These are phyloP conservation scores for Hippophae rhamnoides DNA, from an alignment of 306 rosid genomes.

Conservation along the genomic window DNA sequence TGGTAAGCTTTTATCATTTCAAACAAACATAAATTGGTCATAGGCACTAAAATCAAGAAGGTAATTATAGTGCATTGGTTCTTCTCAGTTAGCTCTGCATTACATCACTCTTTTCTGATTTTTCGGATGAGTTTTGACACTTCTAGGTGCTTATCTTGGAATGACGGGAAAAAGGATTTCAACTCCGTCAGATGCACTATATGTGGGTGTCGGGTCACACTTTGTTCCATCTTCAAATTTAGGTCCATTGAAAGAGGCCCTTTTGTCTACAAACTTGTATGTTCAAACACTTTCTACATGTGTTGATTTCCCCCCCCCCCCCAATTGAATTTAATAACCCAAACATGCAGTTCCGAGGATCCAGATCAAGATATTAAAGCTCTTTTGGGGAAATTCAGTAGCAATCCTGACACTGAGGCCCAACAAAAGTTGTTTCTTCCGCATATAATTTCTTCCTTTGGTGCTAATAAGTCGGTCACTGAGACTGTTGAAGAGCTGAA, in stretches of 20 bases:
- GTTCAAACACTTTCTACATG: conserved; percentile 17
- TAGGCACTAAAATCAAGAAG: not conserved
- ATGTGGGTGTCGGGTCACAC: conserved; percentile 84
- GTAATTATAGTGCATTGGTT: not conserved
- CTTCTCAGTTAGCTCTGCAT: conserved; percentile 12
- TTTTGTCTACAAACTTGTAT: conserved; percentile 69
- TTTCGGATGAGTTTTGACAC: conserved; percentile 9
- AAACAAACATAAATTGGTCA: not conserved
- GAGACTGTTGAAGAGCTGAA: conserved; percentile 72
- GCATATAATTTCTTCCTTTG: conserved; percentile 56
- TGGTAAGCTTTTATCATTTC: conserved; percentile 40
- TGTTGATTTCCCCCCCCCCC: not conserved
- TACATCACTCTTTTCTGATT: conserved; percentile 5
- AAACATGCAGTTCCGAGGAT: conserved; percentile 59
- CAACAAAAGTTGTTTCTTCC: conserved; percentile 65
- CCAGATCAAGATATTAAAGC: conserved; percentile 69
- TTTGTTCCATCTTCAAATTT: conserved; percentile 81
- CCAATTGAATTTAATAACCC: conserved; percentile 6
- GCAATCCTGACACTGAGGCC: conserved; percentile 68
- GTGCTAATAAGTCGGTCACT: conserved; percentile 49
- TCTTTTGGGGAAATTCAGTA: conserved; percentile 53
- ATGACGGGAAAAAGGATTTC: conserved; percentile 86
- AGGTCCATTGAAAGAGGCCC: conserved; percentile 70
- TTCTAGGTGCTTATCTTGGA: conserved; percentile 89
- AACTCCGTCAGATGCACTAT: conserved; percentile 82